Conservation (phyloP, 345 rosid genomes). For the Euphorbia lathyris region DNA sequence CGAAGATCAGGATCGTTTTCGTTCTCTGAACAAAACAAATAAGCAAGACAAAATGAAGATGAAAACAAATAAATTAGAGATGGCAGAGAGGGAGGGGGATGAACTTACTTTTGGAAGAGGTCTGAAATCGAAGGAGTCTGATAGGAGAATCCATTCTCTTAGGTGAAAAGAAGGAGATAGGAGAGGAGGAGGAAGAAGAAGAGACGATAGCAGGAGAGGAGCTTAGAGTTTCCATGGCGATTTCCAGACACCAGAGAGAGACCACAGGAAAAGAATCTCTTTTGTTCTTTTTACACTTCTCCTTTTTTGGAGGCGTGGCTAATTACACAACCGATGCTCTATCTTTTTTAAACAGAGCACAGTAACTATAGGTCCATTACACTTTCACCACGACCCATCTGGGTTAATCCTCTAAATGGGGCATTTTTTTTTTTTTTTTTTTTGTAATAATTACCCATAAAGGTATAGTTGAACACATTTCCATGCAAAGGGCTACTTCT, state of each 20-base stretch:
- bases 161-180: conserved; percentile 55
- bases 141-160: conserved; percentile 37
- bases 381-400: no score
- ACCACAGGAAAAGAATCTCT: background rate
- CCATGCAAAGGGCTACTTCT: no score
- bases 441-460: no score
- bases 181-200: conserved; percentile 37
- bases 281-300: no score
- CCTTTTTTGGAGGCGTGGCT: no score
- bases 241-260: background rate
- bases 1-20: conserved; percentile 51
- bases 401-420: no score
- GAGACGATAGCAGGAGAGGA: conserved; percentile 51
- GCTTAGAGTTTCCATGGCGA: conserved; percentile 62
- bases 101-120: conserved; percentile 53
- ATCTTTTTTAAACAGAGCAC: no score
- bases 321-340: no score
- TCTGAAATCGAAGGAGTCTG: conserved; percentile 39
- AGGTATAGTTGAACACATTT: no score
- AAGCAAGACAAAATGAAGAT: background rate
- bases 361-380: no score
- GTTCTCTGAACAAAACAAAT: conserved; percentile 31
- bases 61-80: background rate
- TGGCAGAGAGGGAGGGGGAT: background rate
- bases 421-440: no score